Evolutionary conservation across 1,139 yeast species (phyloP).

Genomic region (Taphrina deformans): DNA sequence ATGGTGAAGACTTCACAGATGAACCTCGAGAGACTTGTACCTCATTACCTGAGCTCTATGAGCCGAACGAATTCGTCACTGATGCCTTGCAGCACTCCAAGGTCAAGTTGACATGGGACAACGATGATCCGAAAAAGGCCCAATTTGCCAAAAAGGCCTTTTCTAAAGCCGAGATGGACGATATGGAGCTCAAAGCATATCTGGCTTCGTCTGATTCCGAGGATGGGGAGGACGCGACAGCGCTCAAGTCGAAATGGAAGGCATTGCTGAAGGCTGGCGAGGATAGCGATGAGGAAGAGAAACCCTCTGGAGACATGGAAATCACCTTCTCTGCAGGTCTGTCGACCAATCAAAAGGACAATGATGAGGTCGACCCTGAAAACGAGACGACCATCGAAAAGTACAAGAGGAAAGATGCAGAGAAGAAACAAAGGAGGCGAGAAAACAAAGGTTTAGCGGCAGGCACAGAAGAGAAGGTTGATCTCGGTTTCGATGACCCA

Average conservation of each 20-base stretch:
- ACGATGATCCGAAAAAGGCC: constrained; percentile 89
- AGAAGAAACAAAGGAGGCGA: constrained; percentile 79
- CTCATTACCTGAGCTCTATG: constrained; percentile 71
- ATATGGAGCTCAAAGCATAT: constrained; percentile 94
- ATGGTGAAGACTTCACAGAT: constrained; percentile 76
- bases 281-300: constrained; percentile 56
- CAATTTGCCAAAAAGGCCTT: constrained; percentile 77
- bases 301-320: constrained; percentile 71
- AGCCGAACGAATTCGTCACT: constrained; percentile 77
- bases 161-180: constrained; percentile 87
- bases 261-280: constrained; percentile 37
- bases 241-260: constrained; percentile 38
- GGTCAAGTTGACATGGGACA: constrained; percentile 56
- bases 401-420: constrained; percentile 85
- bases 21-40: constrained; percentile 71
- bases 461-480: constrained; percentile 40
- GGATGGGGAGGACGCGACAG: constrained; percentile 53
- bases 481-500: constrained; percentile 41
- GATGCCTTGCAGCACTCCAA: constrained; percentile 42
- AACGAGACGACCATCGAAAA: constrained; percentile 81
- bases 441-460: constrained; percentile 46
- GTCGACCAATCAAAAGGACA: constrained; percentile 50
- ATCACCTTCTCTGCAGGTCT: constrained; percentile 92
- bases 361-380: constrained; percentile 46
- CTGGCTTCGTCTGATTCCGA: constrained; percentile 63